Base-by-base conservation (phyloP, 345 rosid genomes). In the Ceriops decandra region DNA sequence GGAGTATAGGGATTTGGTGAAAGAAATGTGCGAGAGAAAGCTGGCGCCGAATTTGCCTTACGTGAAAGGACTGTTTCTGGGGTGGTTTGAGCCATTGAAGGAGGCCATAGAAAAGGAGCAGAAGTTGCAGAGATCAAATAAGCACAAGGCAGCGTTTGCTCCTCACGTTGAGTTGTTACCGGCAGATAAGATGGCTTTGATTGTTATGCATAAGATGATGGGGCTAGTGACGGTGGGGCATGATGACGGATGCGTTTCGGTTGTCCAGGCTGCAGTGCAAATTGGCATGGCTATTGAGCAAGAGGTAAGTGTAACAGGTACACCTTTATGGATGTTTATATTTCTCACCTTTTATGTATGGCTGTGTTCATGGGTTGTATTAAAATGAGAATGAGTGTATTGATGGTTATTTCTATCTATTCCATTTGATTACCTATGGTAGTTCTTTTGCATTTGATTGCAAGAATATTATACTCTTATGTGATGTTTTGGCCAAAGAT, bases 121-220 rank as follows among this genome's bases (percentile, higher is more conserved):
- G 85, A 80, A 63, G 78, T 8, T 74, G 64, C 97, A 87, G 82
- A 83, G 81, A 71, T 78, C 35, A 78, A 84, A 83, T 78, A 89
- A 81, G 60, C 81, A 82, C 47, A 87, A 82, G 85, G 87, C 90
- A 0, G 93, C 96, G 3, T 91, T 86, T 73, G 90, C 97, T 0
- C 97, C 92, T 16, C 85, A 91, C 49, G 85, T 93, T 24, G 95
- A 87, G 20, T 80, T 85, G 69, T 71, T 93, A 62, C 89, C 98
- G 2, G 85, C 95, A 5, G 98, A 93, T 76, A 93, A 91, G 77
- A 89, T 93, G 95, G 98, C 97, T 1, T 80, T 93, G 52, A 89
- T 93, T 73, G 89, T 89, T 57, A 93, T 93, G 98, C 96, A 93
- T 68, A 93, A 91, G 86, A 86, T 91, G 91, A 86, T 93, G 95